Conservation (phyloP, 257 asterid species). For the Scutellaria minor region DNA sequence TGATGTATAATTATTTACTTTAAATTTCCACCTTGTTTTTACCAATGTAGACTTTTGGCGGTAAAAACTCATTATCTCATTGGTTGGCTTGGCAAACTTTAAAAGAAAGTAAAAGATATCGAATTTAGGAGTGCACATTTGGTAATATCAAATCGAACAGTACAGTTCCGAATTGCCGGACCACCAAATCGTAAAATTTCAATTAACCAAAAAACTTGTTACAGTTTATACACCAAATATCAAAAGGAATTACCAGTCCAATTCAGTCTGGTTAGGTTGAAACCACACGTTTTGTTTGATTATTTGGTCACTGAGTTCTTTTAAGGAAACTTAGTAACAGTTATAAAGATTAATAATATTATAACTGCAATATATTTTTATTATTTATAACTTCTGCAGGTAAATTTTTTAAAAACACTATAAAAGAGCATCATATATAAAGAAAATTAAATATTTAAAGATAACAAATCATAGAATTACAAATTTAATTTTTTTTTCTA, state of each 20-base stretch:
- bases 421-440: not conserved
- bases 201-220: not conserved
- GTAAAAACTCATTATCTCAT: constrained; percentile 2
- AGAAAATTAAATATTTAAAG: not conserved
- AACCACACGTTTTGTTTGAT: constrained; percentile 4
- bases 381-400: not conserved
- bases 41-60: not conserved
- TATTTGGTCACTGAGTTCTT: not conserved
- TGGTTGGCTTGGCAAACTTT: constrained; percentile 6
- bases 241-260: not conserved
- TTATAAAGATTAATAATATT: not conserved
- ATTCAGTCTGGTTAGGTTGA: constrained; percentile 4
- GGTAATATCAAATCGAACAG: not conserved
- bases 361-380: not conserved
- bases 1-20: not conserved
- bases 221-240: not conserved
- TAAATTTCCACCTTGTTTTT: not conserved
- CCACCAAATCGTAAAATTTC: not conserved
- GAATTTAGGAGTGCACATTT: constrained; percentile 2
- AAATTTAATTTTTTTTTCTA: not conserved
- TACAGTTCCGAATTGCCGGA: not conserved
- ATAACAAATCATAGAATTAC: not conserved
- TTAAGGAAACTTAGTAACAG: not conserved
- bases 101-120: not conserved
- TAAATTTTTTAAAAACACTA: not conserved